phyloP scores from a whole-genome alignment of 148 eudicot genomes.

The Chenopodium album region DNA sequence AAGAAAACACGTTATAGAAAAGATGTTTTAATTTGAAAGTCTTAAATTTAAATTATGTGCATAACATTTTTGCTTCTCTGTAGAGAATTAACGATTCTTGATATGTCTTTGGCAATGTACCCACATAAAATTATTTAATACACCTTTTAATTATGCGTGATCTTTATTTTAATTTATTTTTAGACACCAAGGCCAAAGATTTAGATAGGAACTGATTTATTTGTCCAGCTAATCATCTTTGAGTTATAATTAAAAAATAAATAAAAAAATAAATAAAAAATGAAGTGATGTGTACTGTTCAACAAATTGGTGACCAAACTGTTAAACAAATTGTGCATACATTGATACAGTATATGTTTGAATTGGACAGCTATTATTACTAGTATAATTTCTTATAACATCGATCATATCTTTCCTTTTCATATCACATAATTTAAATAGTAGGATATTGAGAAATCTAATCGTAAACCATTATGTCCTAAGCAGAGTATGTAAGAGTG shows the following conservation, averaged over 20 bases:
- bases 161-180: neutral
- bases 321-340: neutral
- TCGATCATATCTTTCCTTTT: no score
- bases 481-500: no score
- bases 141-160: neutral
- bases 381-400: neutral
- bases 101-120: neutral
- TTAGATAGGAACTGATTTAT: neutral
- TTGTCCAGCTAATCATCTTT: neutral
- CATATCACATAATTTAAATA: no score
- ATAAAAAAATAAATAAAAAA: no score
- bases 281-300: neutral
- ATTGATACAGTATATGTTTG: neutral
- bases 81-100: neutral
- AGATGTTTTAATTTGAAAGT: neutral
- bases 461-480: no score
- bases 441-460: no score
- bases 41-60: neutral
- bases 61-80: neutral
- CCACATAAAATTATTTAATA: neutral
- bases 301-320: slow-evolving; percentile 18
- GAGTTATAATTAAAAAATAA: neutral
- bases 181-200: neutral
- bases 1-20: neutral
- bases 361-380: neutral